Conservation (phyloP, 371 early-diverging fungal species). For the Chytridium lagenaria region DNA sequence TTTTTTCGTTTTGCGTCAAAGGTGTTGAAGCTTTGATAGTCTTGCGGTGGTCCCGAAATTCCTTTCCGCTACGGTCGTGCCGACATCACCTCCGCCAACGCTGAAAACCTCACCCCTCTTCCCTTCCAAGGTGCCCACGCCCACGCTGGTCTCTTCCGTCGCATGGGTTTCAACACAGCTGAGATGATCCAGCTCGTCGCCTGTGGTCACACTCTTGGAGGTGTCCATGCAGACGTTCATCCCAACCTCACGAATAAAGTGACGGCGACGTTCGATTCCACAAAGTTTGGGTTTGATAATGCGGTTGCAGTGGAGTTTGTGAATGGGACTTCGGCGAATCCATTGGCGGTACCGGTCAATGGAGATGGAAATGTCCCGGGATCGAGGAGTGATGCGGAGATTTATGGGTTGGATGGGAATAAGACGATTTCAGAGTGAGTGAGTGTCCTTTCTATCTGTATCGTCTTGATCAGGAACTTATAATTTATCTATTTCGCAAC, state of each 20-base stretch:
- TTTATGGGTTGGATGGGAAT: not conserved
- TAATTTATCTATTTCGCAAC: too few relatives aligned
- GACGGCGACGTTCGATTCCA: not conserved
- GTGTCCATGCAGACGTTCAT: not conserved
- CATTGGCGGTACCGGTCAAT: not conserved
- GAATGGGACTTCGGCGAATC: not conserved
- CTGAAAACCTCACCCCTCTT: not conserved
- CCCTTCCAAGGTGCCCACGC: not conserved
- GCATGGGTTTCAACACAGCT: not conserved
- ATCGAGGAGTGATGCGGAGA: not conserved
- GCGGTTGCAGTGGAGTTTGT: not conserved
- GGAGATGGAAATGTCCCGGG: not conserved
- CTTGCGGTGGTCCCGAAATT: not conserved
- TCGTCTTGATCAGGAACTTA: too few relatives aligned
- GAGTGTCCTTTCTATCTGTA: too few relatives aligned
- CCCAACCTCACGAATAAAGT: not conserved
- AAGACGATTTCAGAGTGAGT: not conserved
- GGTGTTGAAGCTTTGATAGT: too few relatives aligned
- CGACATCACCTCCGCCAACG: conserved; percentile 8
- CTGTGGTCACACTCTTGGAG: conserved; percentile 20
- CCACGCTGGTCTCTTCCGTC: not conserved
- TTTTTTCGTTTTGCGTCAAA: too few relatives aligned
- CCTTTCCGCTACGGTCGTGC: not conserved
- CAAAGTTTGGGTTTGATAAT: too few relatives aligned
- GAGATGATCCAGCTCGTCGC: conserved; percentile 10